These are phyloP conservation scores for Citrus inodora DNA, from an alignment of 345 rosid species.

Conservation along the genomic window DNA sequence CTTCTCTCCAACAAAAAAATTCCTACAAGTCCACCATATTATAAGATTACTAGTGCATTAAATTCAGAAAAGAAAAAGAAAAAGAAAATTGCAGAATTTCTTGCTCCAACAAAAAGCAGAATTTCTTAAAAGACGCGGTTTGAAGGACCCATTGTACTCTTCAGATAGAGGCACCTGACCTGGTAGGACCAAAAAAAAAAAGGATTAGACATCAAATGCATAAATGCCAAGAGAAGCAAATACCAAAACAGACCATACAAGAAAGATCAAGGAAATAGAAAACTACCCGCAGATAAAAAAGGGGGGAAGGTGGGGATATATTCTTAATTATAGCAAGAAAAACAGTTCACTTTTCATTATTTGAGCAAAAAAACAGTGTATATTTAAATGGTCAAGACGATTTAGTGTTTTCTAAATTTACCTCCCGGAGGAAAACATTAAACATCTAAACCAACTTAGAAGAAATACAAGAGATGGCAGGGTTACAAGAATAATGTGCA, in stretches of 20 bases:
- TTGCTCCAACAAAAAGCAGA: neutral
- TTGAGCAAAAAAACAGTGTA: too few relatives aligned
- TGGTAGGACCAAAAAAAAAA: slow-evolving; percentile 8
- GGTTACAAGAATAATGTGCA: neutral
- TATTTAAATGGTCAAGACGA: neutral
- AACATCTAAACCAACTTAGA: neutral
- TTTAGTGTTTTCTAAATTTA: neutral
- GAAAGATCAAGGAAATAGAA: neutral
- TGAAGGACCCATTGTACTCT: slow-evolving; percentile 74
- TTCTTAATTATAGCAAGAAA: neutral
- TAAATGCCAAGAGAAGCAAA: neutral
- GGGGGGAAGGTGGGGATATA: too few relatives aligned
- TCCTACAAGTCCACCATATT: neutral
- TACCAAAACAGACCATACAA: neutral
- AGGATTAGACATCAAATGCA: neutral
- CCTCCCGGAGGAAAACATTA: neutral
- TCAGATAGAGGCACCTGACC: slow-evolving; percentile 78
- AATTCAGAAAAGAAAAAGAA: neutral
- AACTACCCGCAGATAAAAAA: too few relatives aligned
- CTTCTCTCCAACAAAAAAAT: slow-evolving; percentile 4
- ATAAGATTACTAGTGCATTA: neutral
- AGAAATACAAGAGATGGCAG: neutral
- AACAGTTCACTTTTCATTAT: neutral
- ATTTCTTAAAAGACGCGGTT: slow-evolving; percentile 50
- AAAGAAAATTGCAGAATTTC: neutral